Evolutionary conservation across 257 asterid species (phyloP), one percentile per base, ranked within the genome.

Genomic region (Petunia secreta): DNA sequence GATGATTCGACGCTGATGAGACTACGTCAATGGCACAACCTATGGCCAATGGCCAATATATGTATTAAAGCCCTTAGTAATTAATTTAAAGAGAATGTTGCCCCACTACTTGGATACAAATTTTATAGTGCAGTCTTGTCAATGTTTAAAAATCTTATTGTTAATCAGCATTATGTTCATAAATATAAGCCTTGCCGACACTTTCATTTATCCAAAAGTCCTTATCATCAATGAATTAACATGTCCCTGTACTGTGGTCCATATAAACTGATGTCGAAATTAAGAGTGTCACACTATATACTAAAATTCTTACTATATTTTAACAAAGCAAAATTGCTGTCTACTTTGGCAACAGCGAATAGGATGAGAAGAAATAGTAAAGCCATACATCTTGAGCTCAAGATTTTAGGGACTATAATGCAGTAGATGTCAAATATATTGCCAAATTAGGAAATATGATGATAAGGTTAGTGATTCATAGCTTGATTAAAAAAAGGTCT

Each of bases 181-280:
- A 38, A 16, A 46, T 7, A 8, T 69, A 46, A 25, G 10, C 5
- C 41, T 69, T 9, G 60, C 77, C 77, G 25, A 71, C 59, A 48
- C 43, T 71, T 25, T 9, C 11, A 71, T 46, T 48, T 71, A 1
- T 10, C 57, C n/a, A 46, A 46, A 69, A 16, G 77, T 25, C 59
- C 10, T 69, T 46, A 44, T 69, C 59, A 71, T 46, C 1, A 71
- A 25, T 48, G 11, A 25, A 34, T 71, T 71, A n/a, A n/a, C n/a
- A n/a, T n/a, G n/a, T n/a, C n/a, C n/a, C n/a, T n/a, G n/a, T n/a
- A 69, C 40, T 46, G 46, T 69, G 60, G 44, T 48, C 77, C 77
- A 71, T 46, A 71, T 48, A 48, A 71, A 48, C 48, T 69, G 43
- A 46, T 9, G 11, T 46, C 16, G 25, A 69, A 46, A 46, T 69